Percentiles rank a stretch among this genome's conserved stretches.
Evolutionary conservation across 768 basidiomycete species (phyloP).

Genomic region (Lentinula aciculospora): DNA sequence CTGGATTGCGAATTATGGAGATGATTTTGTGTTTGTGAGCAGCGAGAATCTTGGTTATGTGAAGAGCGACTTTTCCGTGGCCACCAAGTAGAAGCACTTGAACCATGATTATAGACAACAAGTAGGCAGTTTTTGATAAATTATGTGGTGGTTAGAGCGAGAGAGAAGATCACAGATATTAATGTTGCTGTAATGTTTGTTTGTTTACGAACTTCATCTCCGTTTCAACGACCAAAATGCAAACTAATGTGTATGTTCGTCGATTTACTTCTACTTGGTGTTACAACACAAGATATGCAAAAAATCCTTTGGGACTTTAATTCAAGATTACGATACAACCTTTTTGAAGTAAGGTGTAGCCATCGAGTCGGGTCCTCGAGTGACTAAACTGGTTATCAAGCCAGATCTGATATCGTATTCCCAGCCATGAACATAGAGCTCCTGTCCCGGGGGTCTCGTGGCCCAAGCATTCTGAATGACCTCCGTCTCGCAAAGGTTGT

Average conservation of each 20-base stretch:
- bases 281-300: too few relatives aligned
- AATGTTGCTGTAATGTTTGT: too few relatives aligned
- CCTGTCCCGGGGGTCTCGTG: slow-evolving; percentile 30
- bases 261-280: too few relatives aligned
- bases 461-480: slow-evolving; percentile 45
- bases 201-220: too few relatives aligned
- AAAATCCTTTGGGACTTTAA: too few relatives aligned
- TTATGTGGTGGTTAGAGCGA: neutral
- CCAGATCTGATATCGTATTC: slow-evolving; percentile 64
- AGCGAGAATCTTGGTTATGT: slow-evolving; percentile 1
- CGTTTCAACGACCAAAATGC: too few relatives aligned
- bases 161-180: neutral
- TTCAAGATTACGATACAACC: too few relatives aligned
- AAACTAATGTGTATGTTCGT: too few relatives aligned
- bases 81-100: slow-evolving; percentile 3
- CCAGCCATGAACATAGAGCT: slow-evolving; percentile 64
- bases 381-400: slow-evolving; percentile 49
- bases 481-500: slow-evolving; percentile 41
- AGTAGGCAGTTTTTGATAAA: too few relatives aligned
- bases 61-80: slow-evolving; percentile 7
- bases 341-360: too few relatives aligned
- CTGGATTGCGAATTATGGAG: slow-evolving; percentile 7
- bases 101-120: neutral
- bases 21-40: slow-evolving; percentile 1
- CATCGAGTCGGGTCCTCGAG: slow-evolving; percentile 25